phyloP scores from a whole-genome alignment of 192 early-diverging fungal species.

The Rhizoclosmatium sp. region DNA sequence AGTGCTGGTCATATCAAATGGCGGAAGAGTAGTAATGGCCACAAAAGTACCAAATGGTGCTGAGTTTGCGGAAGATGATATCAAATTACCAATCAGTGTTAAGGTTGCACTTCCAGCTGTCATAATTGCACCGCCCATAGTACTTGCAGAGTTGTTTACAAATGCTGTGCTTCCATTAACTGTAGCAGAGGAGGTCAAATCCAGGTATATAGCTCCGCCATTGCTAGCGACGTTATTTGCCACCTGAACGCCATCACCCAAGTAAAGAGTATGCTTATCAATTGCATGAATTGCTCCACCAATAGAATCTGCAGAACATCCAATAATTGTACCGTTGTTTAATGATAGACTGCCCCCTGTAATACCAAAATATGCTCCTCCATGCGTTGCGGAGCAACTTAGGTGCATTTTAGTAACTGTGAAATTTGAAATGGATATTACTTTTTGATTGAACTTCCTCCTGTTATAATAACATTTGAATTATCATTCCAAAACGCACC shows the following conservation, averaged over 20 bases:
- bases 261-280: neutral
- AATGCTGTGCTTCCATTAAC: neutral
- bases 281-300: neutral
- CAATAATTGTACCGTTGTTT: neutral
- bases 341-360: neutral
- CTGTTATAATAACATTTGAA: neutral
- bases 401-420: neutral
- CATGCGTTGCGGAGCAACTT: constrained; percentile 2
- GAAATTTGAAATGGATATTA: neutral
- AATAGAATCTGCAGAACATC: neutral
- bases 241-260: neutral
- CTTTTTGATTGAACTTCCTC: constrained; percentile 7
- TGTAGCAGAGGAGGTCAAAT: neutral
- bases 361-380: constrained; percentile 3
- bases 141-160: neutral
- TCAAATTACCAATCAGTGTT: neutral
- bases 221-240: neutral
- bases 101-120: neutral
- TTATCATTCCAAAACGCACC: neutral
- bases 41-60: constrained; percentile 1
- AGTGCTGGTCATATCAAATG: neutral
- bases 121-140: neutral
- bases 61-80: neutral
- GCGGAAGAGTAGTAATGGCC: neutral
- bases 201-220: constrained; percentile 6